Base-by-base conservation (phyloP, 2,329 filamentous ascomycete species). In the Piedraia hortae region DNA sequence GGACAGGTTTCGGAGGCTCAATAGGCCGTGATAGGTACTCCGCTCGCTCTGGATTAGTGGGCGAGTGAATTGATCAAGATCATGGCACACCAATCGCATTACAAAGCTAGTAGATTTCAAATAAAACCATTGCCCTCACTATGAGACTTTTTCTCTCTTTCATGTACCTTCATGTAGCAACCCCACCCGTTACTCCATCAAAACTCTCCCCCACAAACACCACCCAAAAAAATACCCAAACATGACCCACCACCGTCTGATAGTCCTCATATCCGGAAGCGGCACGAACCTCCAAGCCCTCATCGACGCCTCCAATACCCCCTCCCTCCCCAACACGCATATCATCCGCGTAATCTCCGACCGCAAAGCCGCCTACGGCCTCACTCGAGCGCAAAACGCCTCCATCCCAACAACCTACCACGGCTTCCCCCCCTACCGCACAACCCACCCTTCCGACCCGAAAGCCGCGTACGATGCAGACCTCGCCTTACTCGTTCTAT, bases 281-380 rank as follows among this genome's bases (percentile, higher is more conserved):
- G 74, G 74, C 34, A 65, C 67, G 17, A 82, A 82, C 42, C 62
- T 80, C 10, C 71, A 82, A 51, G 72, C 72, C 26, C 55, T 89
- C 23, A 67, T 70, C 36, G 60, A 69, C 41, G 58, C 59, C 27
- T 49, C 50, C 43, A 46, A 48, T 24, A 36, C 32, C 12, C 42
- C 51, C 13, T 42, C 45, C 14, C 50, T 62, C 14, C 51, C 57
- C 18, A 46, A 53, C 31, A 48, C 52, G 4, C 48, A 52, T 31
- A 59, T 70, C 35, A 47, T 60, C 12, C 59, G 63, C 27, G 66
- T 73, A 4, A 62, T 73, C 27, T 59, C 63, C 36, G 67, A 69
- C 43, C 54, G 58, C 35, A 62, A 62, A 41, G 51, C 56, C 26
- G 68, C 63, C 13, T 65, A 59, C 33, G 68, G 67, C 18, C 54